Percentiles rank a stretch among this genome's conserved stretches.
These are phyloP conservation scores for Aspergillus quadrilineatus DNA, from an alignment of 2,329 filamentous ascomycete species.

Conservation along the genomic window DNA sequence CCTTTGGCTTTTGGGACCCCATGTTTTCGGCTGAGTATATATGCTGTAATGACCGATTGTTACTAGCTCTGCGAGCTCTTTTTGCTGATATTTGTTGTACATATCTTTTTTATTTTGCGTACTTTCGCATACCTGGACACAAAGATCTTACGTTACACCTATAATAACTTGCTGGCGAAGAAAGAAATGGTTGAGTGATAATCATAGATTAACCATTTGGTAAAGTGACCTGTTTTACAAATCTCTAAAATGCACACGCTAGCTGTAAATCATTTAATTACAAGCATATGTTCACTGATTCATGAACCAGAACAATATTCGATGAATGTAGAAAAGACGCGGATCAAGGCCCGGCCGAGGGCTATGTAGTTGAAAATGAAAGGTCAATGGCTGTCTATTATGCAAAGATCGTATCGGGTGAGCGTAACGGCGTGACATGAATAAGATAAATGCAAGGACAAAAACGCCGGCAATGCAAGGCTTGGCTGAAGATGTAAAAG, in stretches of 20 bases:
- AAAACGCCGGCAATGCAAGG: constrained; percentile 14
- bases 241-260: constrained; percentile 11
- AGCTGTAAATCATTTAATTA: not conserved
- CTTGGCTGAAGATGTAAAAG: constrained; percentile 1
- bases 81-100: constrained; percentile 4
- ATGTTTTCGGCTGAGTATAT: not conserved
- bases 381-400: not conserved
- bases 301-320: not conserved
- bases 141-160: not conserved
- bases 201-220: not conserved
- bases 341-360: not conserved
- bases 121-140: not conserved
- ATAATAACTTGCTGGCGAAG: too few relatives aligned
- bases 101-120: not conserved
- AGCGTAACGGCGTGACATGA: constrained; percentile 2
- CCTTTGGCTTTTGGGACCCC: not conserved
- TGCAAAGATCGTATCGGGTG: constrained; percentile 8
- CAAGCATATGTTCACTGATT: not conserved
- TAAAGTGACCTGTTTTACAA: not conserved
- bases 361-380: not conserved
- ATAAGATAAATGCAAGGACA: not conserved
- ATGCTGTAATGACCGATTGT: constrained; percentile 2
- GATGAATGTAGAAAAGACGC: not conserved
- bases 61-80: not conserved
- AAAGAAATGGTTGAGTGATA: not conserved